Evolutionary conservation across 192 early-diverging fungal genomes (phyloP).

Genomic region (Backusella morwellensis): DNA sequence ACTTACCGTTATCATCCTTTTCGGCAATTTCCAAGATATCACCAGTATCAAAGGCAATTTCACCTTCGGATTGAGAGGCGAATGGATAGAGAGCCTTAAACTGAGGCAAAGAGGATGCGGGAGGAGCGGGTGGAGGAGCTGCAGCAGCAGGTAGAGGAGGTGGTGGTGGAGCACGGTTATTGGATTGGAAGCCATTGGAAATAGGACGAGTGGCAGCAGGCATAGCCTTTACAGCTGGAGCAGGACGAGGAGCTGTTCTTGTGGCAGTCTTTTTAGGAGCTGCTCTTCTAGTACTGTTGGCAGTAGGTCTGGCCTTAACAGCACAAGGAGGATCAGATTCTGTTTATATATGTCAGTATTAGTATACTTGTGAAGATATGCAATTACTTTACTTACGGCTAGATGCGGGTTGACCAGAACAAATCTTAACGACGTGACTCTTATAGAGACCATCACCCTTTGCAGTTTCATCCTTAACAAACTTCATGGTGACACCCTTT

Average conservation of each 20-base stretch:
- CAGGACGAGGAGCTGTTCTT: neutral
- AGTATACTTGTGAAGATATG: neutral
- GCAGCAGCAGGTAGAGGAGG: conserved; percentile 60
- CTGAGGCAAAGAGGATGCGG: conserved; percentile 44
- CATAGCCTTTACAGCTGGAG: neutral
- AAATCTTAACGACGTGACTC: conserved; percentile 63
- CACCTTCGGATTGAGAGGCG: conserved; percentile 56
- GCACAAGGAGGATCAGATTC: conserved; percentile 33
- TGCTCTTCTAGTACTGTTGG: conserved; percentile 1
- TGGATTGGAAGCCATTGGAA: conserved; percentile 4
- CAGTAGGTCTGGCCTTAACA: conserved; percentile 23
- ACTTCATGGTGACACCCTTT: conserved; percentile 72
- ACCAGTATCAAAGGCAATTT: conserved; percentile 62
- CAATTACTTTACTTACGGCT: conserved; percentile 32
- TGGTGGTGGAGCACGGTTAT: conserved; percentile 35
- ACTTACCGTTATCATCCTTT: conserved; percentile 58
- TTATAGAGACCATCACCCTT: conserved; percentile 60
- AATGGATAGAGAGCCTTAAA: conserved; percentile 74
- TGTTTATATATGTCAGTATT: neutral
- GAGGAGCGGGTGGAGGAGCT: conserved; percentile 37
- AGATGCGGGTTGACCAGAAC: conserved; percentile 60
- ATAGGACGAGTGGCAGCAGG: conserved; percentile 3
- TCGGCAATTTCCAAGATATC: conserved; percentile 69
- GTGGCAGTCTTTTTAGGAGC: neutral
- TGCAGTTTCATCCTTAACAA: conserved; percentile 64